Evolutionary conservation across 2,329 filamentous ascomycete genomes (phyloP).

Genomic region (Ceratocystis colombiana): DNA sequence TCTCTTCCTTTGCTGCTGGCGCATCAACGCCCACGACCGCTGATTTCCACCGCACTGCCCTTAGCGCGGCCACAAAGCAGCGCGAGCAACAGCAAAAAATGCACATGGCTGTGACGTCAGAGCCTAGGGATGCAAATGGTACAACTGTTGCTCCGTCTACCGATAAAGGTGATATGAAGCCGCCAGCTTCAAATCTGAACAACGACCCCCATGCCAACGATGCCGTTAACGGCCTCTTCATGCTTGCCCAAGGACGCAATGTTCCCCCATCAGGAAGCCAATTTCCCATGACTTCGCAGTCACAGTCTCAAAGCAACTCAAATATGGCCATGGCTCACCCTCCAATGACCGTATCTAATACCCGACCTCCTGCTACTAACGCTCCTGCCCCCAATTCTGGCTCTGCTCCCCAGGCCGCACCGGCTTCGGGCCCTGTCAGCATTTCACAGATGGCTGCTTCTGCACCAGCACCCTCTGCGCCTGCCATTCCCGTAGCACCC

Average conservation of each 20-base stretch:
- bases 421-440: conserved; percentile 5
- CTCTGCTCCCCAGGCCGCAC: neutral
- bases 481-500: conserved; percentile 43
- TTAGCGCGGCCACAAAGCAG: conserved; percentile 63
- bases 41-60: conserved; percentile 88
- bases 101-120: conserved; percentile 26
- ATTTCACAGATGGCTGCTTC: neutral
- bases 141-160: conserved; percentile 35
- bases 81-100: conserved; percentile 38
- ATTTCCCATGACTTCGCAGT: conserved; percentile 11
- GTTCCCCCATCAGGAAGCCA: conserved; percentile 34
- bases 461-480: conserved; percentile 25
- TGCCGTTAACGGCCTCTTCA: conserved; percentile 85
- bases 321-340: conserved; percentile 10
- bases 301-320: neutral
- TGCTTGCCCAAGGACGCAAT: conserved; percentile 63
- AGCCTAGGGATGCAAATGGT: conserved; percentile 17
- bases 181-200: conserved; percentile 18
- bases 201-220: conserved; percentile 90
- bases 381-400: neutral
- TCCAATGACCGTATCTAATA: conserved; percentile 11
- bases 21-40: conserved; percentile 81
- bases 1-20: conserved; percentile 62
- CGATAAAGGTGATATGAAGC: conserved; percentile 43
- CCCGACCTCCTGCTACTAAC: neutral